Conservation (phyloP, 2,329 filamentous ascomycete species). For the Phaeoacremonium minimum region DNA sequence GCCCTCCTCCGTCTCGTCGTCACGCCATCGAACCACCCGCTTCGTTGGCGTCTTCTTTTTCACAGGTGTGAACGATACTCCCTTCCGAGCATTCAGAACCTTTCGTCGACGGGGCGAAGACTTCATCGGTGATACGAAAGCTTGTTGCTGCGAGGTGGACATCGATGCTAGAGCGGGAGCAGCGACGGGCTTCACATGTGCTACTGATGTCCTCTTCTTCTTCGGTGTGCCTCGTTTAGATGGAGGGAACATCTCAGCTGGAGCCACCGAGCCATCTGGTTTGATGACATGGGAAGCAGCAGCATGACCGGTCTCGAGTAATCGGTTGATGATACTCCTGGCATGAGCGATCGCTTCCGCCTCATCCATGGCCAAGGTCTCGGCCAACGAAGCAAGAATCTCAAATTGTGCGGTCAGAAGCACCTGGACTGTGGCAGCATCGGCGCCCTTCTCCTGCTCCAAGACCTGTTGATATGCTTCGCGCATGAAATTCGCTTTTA, state of each 20-base stretch:
- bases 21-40: constrained; percentile 84
- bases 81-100: constrained; percentile 58
- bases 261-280: constrained; percentile 66
- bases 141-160: constrained; percentile 23
- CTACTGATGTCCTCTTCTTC: constrained; percentile 51
- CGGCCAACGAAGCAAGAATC: constrained; percentile 76
- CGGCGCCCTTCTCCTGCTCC: constrained; percentile 79
- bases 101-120: constrained; percentile 79
- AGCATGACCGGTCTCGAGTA: constrained; percentile 72
- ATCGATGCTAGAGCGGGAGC: constrained; percentile 35
- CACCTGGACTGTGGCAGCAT: constrained; percentile 74
- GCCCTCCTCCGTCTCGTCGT: constrained; percentile 79
- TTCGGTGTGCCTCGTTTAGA: constrained; percentile 73
- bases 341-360: constrained; percentile 78
- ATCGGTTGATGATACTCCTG: constrained; percentile 68
- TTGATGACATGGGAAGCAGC: constrained; percentile 83
- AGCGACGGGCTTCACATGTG: constrained; percentile 37
- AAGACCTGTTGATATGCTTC: constrained; percentile 74
- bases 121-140: constrained; percentile 63
- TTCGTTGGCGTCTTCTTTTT: constrained; percentile 70
- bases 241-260: constrained; percentile 65
- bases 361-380: constrained; percentile 78
- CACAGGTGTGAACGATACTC: constrained; percentile 75
- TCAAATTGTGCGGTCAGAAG: constrained; percentile 90
- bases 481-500: constrained; percentile 77